Conservation (phyloP, 306 rosid species). For the Prunus padus region DNA sequence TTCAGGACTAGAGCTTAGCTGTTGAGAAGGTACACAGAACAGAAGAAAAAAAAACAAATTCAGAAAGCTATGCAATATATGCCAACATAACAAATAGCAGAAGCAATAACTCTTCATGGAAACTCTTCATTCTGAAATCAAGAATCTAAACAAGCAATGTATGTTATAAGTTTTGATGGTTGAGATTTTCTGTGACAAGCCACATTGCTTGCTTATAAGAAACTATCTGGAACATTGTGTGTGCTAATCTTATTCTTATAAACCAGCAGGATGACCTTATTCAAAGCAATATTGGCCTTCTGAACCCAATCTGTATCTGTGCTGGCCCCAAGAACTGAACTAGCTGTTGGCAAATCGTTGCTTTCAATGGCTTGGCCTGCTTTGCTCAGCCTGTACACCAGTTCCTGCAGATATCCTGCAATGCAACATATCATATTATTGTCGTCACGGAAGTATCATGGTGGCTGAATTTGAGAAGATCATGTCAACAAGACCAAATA, state of each 20-base stretch:
- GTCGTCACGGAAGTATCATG: not conserved
- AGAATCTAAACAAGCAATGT: not conserved
- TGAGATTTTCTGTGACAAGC: not conserved
- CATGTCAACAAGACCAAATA: not conserved
- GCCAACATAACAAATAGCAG: constrained; percentile 7
- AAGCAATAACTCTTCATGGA: not conserved
- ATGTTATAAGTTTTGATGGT: not conserved
- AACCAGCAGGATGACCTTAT: constrained; percentile 49
- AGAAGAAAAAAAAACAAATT: constrained; percentile 20
- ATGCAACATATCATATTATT: constrained; percentile 32
- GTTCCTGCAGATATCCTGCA: constrained; percentile 79
- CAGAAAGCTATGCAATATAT: constrained; percentile 25
- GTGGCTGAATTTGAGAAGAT: constrained; percentile 8
- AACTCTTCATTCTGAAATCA: not conserved
- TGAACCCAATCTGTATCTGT: constrained; percentile 69
- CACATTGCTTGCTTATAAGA: too few relatives aligned
- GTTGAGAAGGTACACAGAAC: constrained; percentile 31
- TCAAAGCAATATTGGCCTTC: constrained; percentile 79
- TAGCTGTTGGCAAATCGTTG: constrained; percentile 66
- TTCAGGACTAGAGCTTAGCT: constrained; percentile 83
- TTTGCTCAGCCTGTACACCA: constrained; percentile 81
- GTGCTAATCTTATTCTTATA: not conserved
- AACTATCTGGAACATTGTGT: not conserved
- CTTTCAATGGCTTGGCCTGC: constrained; percentile 86
- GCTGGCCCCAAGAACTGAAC: constrained; percentile 75